phyloP scores from a whole-genome alignment of 176 grass and related monocot genomes.

The Paspalum notatum region DNA sequence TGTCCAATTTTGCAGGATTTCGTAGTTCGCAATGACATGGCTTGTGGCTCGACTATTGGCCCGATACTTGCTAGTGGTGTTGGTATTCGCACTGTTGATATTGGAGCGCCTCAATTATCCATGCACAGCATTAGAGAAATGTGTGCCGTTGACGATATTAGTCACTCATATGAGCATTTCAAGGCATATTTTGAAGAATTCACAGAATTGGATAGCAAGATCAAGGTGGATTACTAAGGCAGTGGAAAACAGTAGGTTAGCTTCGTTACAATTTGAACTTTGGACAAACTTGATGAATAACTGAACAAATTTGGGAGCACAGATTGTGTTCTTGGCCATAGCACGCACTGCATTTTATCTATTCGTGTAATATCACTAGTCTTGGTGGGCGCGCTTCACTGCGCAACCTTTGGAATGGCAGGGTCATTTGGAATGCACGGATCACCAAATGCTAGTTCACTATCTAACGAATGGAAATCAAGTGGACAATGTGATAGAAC shows the following conservation, averaged over 20 bases:
- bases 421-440: too few species aligned
- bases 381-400: too few species aligned
- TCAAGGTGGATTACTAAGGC: conserved; percentile 64
- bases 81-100: conserved; percentile 54
- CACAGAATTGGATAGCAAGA: conserved; percentile 71
- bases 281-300: conserved; percentile 10
- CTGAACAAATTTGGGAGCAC: neutral
- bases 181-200: conserved; percentile 94
- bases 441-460: too few species aligned
- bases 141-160: conserved; percentile 82
- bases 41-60: conserved; percentile 92
- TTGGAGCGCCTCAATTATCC: too few species aligned
- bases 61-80: conserved; percentile 92
- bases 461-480: too few species aligned
- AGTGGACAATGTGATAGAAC: too few species aligned
- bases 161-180: conserved; percentile 81
- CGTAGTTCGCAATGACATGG: conserved; percentile 93
- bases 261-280: neutral
- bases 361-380: too few species aligned
- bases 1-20: conserved; percentile 62
- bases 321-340: neutral
- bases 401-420: too few species aligned
- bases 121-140: conserved; percentile 68
- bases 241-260: conserved; percentile 2
- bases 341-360: neutral